Base-by-base conservation (phyloP, 805 yeast genomes). In the Lipomyces mesembrius region DNA sequence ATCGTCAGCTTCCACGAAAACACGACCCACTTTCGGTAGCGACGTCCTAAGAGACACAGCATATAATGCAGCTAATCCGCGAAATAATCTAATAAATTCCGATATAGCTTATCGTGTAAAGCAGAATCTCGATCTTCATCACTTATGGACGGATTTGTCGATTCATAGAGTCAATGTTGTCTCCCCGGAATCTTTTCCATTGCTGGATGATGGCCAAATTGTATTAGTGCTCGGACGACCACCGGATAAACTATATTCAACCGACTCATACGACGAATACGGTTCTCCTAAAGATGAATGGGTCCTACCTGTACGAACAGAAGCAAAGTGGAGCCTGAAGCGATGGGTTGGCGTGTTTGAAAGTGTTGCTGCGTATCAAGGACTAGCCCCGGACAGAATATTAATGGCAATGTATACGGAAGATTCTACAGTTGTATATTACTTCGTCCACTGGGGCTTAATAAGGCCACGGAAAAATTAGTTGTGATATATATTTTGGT, bases 371-470 rank as follows among this genome's bases (percentile, higher is more conserved):
- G 51, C 56, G 8, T 65, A 58, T 12, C 57, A 60, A 32, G 57
- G 54, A 1, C 59, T 63, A 3, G 67, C 60, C 1, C 62, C 51
- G 12, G 68, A 66, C 37, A 70, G 83, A 20, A 57, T 81, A 5
- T 70, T 79, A 2, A 78, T 80, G 81, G 83, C 81, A 3, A 74
- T 80, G 77, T 75, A 78, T n/a, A 76, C 82, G 8, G 73, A 76
- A 43, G 83, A 80, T 64, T 77, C 81, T 2, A 80, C 83, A 2
- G 77, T 81, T 61, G 84, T 83, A 4, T 80, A 79, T 68, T 80
- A 80, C 63, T 72, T 81, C 52, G 77, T 80, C 32, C 76, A 80
- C 63, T 71, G 75, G 34, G 82, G 81, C 2, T 71, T 80, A 37
- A 76, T 76, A 37, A 75, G 73, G 63, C 83, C 83, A 6, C 69